Evolutionary conservation across 2,329 filamentous ascomycete species (phyloP).

Genomic region (Xylariaceae sp.): DNA sequence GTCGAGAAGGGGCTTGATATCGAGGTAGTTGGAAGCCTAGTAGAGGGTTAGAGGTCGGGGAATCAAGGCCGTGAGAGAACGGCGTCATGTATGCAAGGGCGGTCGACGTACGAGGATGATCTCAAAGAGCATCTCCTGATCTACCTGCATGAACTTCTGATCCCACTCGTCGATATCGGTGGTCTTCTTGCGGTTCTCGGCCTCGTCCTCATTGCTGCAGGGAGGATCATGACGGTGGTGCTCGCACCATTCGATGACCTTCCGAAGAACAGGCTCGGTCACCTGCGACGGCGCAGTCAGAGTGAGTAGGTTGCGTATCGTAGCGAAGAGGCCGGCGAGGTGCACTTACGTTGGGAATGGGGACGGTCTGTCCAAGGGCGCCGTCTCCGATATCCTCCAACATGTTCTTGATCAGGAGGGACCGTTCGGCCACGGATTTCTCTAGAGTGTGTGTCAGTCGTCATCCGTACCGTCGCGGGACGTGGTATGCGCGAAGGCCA

Average conservation of each 20-base stretch:
- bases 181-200: slow-evolving; percentile 93
- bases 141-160: slow-evolving; percentile 99
- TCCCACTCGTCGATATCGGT: slow-evolving; percentile 99
- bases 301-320: slow-evolving; percentile 14
- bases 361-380: slow-evolving; percentile 63
- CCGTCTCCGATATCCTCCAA: slow-evolving; percentile 82
- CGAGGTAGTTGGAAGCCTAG: slow-evolving; percentile 94
- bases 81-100: not conserved
- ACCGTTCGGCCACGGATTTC: slow-evolving; percentile 80
- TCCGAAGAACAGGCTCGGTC: slow-evolving; percentile 87
- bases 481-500: slow-evolving; percentile 1
- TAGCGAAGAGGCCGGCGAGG: not conserved
- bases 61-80: not conserved
- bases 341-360: slow-evolving; percentile 71
- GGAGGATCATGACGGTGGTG: slow-evolving; percentile 88
- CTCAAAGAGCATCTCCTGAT: slow-evolving; percentile 99
- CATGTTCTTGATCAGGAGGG: slow-evolving; percentile 96
- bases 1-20: slow-evolving; percentile 96
- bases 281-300: slow-evolving; percentile 48
- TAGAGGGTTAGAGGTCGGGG: slow-evolving; percentile 16
- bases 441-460: slow-evolving; percentile 45
- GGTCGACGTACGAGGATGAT: slow-evolving; percentile 76
- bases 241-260: slow-evolving; percentile 97
- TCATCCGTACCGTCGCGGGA: slow-evolving; percentile 16
- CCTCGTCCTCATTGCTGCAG: slow-evolving; percentile 79